Conservation (phyloP, 176 grass and related monocot species). For the sorghum (Sorghum bicolor) region Sorghum_bicolor_NCBIv3 NC_012873.2:66254501-66255000, state of each 20-base stretch:
- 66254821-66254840: not conserved
- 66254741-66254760: not conserved
- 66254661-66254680: not conserved
- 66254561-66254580: slow-evolving; percentile 10
- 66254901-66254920: not conserved
- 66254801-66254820: not conserved
- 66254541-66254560: slow-evolving; percentile 1
- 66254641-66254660: not conserved
- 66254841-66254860: not conserved
- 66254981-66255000: not conserved
- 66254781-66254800: not conserved
- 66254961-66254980: not conserved
- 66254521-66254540: not conserved
- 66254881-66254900: not conserved
- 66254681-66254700: not conserved
- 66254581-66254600: slow-evolving; percentile 25
- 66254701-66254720: not conserved
- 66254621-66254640: not conserved
- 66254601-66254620: not conserved
- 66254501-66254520: not conserved
- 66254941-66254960: not conserved
- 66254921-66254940: not conserved
- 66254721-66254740: not conserved
- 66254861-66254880: not conserved
- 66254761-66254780: not conserved